Conservation (phyloP, 148 eudicot species). For the Fagopyrum tataricum region DNA sequence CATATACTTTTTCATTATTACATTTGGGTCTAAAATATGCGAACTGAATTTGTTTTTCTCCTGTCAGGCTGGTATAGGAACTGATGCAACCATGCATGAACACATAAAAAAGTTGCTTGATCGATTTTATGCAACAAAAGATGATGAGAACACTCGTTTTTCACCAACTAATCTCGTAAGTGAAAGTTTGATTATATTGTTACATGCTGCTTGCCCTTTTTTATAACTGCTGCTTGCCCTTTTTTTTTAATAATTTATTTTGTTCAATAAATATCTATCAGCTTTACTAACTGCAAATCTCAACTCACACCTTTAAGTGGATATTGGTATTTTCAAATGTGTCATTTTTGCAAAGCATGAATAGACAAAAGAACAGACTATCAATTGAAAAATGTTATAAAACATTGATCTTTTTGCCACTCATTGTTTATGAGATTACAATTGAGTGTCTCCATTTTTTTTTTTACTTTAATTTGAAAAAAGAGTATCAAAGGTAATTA, state of each 20-base stretch:
- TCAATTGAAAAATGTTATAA: background rate
- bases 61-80: slow-evolving; percentile 80
- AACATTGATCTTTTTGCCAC: background rate
- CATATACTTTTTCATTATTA: background rate
- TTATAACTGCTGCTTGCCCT: slow-evolving; percentile 1
- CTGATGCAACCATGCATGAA: slow-evolving; percentile 99
- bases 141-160: slow-evolving; percentile 73
- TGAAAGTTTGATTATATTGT: slow-evolving; percentile 5
- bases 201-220: background rate
- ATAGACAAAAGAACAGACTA: background rate
- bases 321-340: background rate
- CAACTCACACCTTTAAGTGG: background rate
- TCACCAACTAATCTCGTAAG: slow-evolving; percentile 84
- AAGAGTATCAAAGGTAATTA: background rate
- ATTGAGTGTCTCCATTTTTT: background rate
- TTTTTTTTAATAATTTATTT: background rate
- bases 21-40: background rate
- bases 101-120: slow-evolving; percentile 94
- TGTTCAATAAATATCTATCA: background rate
- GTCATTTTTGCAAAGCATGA: slow-evolving; percentile 3
- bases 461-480: background rate
- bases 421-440: background rate
- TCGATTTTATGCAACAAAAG: slow-evolving; percentile 96
- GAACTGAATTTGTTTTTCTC: background rate
- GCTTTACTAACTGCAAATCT: background rate